Evolutionary conservation across 176 grass and related monocot species (phyloP), one percentile per base, ranked within the genome.

Genomic region (Juncus inflexus): DNA sequence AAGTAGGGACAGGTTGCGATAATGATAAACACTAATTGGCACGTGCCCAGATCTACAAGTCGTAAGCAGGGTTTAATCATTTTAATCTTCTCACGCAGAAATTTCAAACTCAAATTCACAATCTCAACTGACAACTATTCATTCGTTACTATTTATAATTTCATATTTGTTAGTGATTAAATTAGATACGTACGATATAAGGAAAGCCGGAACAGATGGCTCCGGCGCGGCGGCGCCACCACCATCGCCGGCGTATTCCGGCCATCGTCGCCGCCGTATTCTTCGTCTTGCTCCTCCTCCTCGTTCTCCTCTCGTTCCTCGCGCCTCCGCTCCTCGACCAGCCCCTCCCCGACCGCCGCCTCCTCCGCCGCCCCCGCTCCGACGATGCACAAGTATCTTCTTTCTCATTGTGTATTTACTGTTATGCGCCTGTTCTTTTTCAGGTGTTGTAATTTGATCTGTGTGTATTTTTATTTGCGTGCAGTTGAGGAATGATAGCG

Each of bases 311-410:
- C 35, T 95, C 78, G 76, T 36, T 86, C 42, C 81, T 83, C 16
- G 79, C 90, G 12, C 90, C 85, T 2, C 90, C 82, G 4, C 56
- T 89, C 57, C 70, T 65, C 6, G 90, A 95, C 72, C 82, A 95
- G 62, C 84, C 84, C 12, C 87, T 63, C 60, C 81, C 15, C 67
- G 55, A 70, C 67, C 78, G 65, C 63, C 53, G 61, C 60, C 75
- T 74, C 76, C 78, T 78, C 50, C 73, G 62, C 13, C 47, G 8
- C 52, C 40, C 9, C 36, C 61, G 62, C 59, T 57, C 58, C 62
- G 6, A 65, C 15, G 62, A 73, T 74, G 12, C 43, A 67, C 38
- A 60, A 61, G 87, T 90, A 83, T 56, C 8, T 19, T 56, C 8
- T 19, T 1, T 66, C 9, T 59, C 37, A 72, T 50, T 28, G 45